Conservation (phyloP, 2,329 filamentous ascomycete genomes). For the Monosporascus sp. region DNA sequence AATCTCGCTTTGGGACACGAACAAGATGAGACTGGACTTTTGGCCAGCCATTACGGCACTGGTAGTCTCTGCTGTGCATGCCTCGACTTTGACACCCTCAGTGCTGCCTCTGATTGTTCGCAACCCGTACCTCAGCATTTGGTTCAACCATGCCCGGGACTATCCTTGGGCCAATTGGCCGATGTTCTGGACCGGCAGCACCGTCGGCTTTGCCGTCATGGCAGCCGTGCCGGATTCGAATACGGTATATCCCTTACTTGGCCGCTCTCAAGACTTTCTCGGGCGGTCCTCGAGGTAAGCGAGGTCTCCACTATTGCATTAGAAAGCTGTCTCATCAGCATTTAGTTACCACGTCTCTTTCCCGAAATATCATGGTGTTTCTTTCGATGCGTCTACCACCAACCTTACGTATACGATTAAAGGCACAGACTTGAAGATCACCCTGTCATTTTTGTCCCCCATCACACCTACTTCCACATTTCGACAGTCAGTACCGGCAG, state of each 20-base stretch:
- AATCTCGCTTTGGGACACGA: neutral
- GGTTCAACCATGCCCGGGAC: conserved; percentile 62
- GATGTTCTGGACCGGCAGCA: conserved; percentile 69
- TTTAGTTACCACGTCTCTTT: conserved; percentile 33
- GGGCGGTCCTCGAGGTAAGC: conserved; percentile 19
- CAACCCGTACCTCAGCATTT: conserved; percentile 56
- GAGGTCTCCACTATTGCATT: neutral
- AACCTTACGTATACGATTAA: conserved; percentile 43
- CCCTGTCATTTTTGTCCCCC: conserved; percentile 61
- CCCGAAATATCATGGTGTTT: conserved; percentile 38
- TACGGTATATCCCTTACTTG: conserved; percentile 46
- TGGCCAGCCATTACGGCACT: conserved; percentile 24
- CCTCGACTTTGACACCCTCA: conserved; percentile 50
- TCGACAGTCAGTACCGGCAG: conserved; percentile 75
- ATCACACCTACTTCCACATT: conserved; percentile 77
- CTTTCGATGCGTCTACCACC: conserved; percentile 45
- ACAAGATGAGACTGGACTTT: conserved; percentile 22
- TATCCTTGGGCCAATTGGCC: conserved; percentile 81
- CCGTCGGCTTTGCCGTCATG: conserved; percentile 46
- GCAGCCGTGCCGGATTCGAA: conserved; percentile 36
- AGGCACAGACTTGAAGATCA: conserved; percentile 31
- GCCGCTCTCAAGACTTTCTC: conserved; percentile 46
- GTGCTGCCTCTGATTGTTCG: conserved; percentile 54
- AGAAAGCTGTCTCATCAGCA: neutral
- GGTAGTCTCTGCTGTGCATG: conserved; percentile 33